These are phyloP conservation scores for Rhizophagus sp. DNA, from an alignment of 192 early-diverging fungal genomes.

Conservation along the genomic window DNA sequence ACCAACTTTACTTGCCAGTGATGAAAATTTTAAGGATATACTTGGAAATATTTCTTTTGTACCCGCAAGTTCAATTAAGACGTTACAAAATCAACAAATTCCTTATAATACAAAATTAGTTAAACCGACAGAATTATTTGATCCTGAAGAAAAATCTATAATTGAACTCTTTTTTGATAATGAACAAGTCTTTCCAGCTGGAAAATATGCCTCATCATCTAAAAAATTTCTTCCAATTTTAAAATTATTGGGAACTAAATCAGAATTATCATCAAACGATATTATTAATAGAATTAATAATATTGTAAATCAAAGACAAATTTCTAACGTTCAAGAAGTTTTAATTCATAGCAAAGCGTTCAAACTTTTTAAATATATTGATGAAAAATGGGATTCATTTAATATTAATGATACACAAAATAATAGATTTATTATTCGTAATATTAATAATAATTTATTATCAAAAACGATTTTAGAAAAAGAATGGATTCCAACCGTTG, in stretches of 20 bases:
- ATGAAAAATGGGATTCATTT: neutral
- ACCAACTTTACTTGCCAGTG: neutral
- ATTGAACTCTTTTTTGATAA: neutral
- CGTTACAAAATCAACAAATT: neutral
- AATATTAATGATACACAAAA: neutral
- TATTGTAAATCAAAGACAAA: neutral
- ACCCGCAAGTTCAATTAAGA: neutral
- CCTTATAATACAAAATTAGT: neutral
- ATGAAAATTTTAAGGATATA: neutral
- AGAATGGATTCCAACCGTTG: constrained; percentile 8
- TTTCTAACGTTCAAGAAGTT: neutral
- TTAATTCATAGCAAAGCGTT: neutral
- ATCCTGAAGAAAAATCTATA: neutral
- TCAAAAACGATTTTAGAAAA: neutral
- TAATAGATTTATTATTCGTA: neutral
- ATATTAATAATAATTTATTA: no score
- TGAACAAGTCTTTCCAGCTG: neutral
- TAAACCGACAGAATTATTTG: neutral
- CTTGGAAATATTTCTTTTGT: neutral
- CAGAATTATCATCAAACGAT: neutral
- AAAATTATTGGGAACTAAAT: neutral
- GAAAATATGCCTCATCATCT: neutral
- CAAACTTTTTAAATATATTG: neutral
- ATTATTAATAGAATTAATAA: neutral
- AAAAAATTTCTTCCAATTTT: neutral